Evolutionary conservation across 768 basidiomycete species (phyloP).

Genomic region (Kwoniella heveanensis): DNA sequence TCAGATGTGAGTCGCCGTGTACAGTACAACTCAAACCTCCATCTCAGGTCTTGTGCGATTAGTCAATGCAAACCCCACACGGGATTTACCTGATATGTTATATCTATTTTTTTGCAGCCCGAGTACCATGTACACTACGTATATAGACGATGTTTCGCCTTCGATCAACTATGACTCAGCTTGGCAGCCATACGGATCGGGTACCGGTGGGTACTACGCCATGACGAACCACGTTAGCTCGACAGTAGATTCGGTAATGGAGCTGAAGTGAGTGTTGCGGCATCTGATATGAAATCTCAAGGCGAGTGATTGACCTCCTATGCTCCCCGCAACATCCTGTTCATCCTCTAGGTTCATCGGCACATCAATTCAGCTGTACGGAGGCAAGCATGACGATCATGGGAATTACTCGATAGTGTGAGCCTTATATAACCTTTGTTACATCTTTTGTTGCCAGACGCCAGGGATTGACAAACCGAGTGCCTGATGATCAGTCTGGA

Average conservation of each 20-base stretch:
- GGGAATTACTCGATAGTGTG: constrained; percentile 32
- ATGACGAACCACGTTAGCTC: constrained; percentile 12
- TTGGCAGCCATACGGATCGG: constrained; percentile 11
- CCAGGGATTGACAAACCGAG: not conserved
- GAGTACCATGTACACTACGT: constrained; percentile 17
- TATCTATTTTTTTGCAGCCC: too few relatives aligned
- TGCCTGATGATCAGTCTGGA: constrained; percentile 19
- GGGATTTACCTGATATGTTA: too few relatives aligned
- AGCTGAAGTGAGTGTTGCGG: constrained; percentile 4
- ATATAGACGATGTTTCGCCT: constrained; percentile 31
- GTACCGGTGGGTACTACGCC: constrained; percentile 14
- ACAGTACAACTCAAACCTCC: too few relatives aligned
- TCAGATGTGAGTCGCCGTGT: constrained; percentile 12
- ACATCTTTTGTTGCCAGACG: not conserved
- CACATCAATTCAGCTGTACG: constrained; percentile 22
- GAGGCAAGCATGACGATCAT: constrained; percentile 25
- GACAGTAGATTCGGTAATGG: not conserved
- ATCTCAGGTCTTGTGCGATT: too few relatives aligned
- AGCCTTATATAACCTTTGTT: not conserved
- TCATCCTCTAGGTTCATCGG: constrained; percentile 19
- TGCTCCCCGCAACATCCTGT: too few relatives aligned
- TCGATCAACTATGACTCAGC: constrained; percentile 22
- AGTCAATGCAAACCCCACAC: too few relatives aligned
- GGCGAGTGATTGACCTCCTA: too few relatives aligned
- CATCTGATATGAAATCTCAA: too few relatives aligned